A percentile compares a stretch with the other conserved stretches of the same genome.
Conservation (phyloP, 495 filamentous ascomycete species). For the Penicillium robsamsonii region DNA sequence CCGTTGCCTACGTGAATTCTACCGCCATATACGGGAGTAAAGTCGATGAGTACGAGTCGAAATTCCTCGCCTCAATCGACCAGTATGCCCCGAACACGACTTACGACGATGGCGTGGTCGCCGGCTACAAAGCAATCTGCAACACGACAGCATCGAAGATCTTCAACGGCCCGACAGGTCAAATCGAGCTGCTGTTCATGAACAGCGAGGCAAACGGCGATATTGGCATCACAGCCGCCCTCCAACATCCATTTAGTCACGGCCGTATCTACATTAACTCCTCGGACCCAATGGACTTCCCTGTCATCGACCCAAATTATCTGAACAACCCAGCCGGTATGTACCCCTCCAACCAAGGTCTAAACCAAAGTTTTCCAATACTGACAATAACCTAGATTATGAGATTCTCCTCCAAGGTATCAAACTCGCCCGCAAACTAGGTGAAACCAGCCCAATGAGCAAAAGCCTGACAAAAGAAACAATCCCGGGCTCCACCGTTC, state of each 20-base stretch:
- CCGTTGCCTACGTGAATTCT: conserved; percentile 34
- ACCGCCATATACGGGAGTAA: conserved; percentile 23
- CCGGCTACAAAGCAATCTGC: conserved; percentile 36
- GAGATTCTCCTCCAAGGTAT: conserved; percentile 38
- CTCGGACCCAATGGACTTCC: conserved; percentile 34
- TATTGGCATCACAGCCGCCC: conserved; percentile 34
- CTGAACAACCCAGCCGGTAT: conserved; percentile 30
- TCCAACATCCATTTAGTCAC: conserved; percentile 39
- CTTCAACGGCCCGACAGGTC: conserved; percentile 27
- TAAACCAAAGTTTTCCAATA: not conserved
- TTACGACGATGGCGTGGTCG: conserved; percentile 26
- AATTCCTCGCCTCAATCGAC: conserved; percentile 23
- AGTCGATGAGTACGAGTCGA: conserved; percentile 13
- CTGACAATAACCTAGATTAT: conserved; percentile 17
- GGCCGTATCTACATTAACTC: conserved; percentile 38
- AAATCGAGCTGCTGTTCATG: conserved; percentile 35
- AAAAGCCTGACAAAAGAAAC: conserved; percentile 27
- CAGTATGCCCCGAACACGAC: conserved; percentile 27
- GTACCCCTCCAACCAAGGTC: not conserved
- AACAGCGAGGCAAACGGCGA: conserved; percentile 34
- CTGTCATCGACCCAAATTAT: conserved; percentile 39
- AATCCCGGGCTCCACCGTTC: conserved; percentile 21
- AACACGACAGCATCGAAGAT: conserved; percentile 31
- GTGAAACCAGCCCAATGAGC: conserved; percentile 26
- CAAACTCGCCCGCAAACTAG: conserved; percentile 31